A percentile compares a stretch with the other conserved stretches of the same genome.
These are phyloP conservation scores for Neodidymelliopsis sp. DNA, from an alignment of 2,329 filamentous ascomycete genomes.

Conservation along the genomic window DNA sequence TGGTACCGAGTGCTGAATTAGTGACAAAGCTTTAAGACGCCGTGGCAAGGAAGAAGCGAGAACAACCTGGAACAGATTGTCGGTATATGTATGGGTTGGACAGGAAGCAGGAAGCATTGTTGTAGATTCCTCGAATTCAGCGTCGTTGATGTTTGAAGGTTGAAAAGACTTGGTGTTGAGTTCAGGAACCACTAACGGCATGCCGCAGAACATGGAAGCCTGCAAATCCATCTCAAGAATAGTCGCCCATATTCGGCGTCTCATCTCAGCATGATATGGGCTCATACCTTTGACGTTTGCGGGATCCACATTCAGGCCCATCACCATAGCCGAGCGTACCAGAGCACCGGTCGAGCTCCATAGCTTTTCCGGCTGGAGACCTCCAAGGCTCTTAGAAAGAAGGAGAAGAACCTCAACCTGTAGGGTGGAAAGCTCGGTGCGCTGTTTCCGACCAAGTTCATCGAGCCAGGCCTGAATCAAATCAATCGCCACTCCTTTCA, in stretches of 20 bases:
- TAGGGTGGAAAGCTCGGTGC: slow-evolving; percentile 30
- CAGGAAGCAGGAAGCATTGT: slow-evolving; percentile 14
- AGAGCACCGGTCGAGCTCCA: slow-evolving; percentile 46
- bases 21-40: slow-evolving; percentile 24
- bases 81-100: slow-evolving; percentile 20
- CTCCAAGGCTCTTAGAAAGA: slow-evolving; percentile 22
- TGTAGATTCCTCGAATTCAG: slow-evolving; percentile 24
- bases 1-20: slow-evolving; percentile 23
- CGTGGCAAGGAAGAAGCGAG: slow-evolving; percentile 26
- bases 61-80: slow-evolving; percentile 27
- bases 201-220: slow-evolving; percentile 27
- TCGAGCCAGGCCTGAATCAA: slow-evolving; percentile 32
- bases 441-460: slow-evolving; percentile 30
- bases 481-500: slow-evolving; percentile 23
- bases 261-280: slow-evolving; percentile 49
- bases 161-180: slow-evolving; percentile 14
- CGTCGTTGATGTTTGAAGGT: slow-evolving; percentile 29
- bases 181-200: slow-evolving; percentile 26
- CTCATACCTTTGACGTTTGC: slow-evolving; percentile 43
- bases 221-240: slow-evolving; percentile 53
- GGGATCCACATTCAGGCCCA: slow-evolving; percentile 54
- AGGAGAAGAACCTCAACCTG: slow-evolving; percentile 29
- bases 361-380: slow-evolving; percentile 22
- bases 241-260: slow-evolving; percentile 55
- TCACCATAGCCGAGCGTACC: slow-evolving; percentile 51